Evolutionary conservation across 2,329 filamentous ascomycete genomes (phyloP).

Genomic region (Epichloe uncinata): DNA sequence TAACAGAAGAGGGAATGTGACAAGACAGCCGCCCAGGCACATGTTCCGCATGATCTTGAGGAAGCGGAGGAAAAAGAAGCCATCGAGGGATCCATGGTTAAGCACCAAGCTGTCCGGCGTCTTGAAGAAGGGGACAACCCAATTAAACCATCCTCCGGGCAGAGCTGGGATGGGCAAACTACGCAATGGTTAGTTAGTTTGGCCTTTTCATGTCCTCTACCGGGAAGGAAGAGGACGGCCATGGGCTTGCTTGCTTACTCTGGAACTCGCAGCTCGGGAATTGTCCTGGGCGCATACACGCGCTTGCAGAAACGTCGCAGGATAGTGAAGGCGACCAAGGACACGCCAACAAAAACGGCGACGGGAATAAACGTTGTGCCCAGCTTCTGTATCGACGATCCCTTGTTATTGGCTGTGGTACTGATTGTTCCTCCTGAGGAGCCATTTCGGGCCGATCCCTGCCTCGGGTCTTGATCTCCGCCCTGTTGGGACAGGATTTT

Average conservation of each 20-base stretch:
- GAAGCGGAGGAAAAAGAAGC: slow-evolving; percentile 77
- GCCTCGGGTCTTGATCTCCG: slow-evolving; percentile 16
- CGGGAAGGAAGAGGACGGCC: neutral
- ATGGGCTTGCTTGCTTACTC: slow-evolving; percentile 17
- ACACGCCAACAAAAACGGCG: slow-evolving; percentile 34
- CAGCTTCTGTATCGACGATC: slow-evolving; percentile 22
- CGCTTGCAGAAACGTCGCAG: slow-evolving; percentile 34
- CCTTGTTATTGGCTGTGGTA: slow-evolving; percentile 18
- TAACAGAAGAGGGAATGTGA: slow-evolving; percentile 79
- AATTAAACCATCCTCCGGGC: slow-evolving; percentile 50
- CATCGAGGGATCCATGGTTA: slow-evolving; percentile 84
- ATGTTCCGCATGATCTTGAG: slow-evolving; percentile 59
- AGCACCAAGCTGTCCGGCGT: slow-evolving; percentile 66
- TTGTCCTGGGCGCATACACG: slow-evolving; percentile 41
- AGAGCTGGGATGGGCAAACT: slow-evolving; percentile 46
- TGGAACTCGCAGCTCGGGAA: slow-evolving; percentile 33
- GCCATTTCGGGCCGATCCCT: slow-evolving; percentile 22
- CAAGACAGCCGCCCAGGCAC: slow-evolving; percentile 67
- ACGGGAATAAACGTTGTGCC: slow-evolving; percentile 42
- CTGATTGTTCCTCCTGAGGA: slow-evolving; percentile 23
- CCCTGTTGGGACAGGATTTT: neutral
- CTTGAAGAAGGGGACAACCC: slow-evolving; percentile 54
- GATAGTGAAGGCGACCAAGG: slow-evolving; percentile 34
- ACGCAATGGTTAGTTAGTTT: neutral
- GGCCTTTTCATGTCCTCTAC: neutral